Evolutionary conservation across 2,329 filamentous ascomycete species (phyloP).

Genomic region (Aschersonia sp.): DNA sequence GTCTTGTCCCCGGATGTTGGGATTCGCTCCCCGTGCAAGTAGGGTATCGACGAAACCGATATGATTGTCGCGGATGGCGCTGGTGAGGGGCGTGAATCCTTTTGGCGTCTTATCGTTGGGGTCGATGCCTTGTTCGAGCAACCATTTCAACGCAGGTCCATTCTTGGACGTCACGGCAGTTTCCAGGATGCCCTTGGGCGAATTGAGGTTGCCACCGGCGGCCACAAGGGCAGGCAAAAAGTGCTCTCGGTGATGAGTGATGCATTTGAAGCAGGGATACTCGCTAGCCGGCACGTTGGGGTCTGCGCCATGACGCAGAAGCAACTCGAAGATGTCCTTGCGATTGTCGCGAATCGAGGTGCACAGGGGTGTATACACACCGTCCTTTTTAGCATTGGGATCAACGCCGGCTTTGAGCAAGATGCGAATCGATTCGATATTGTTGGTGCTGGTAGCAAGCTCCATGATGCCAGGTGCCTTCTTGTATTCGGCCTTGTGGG

Average conservation of each 20-base stretch:
- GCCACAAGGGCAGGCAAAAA: slow-evolving; percentile 44
- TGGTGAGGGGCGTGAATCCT: slow-evolving; percentile 48
- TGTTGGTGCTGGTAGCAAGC: slow-evolving; percentile 48
- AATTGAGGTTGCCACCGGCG: slow-evolving; percentile 43
- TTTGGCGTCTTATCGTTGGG: slow-evolving; percentile 44
- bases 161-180: slow-evolving; percentile 49
- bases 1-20: slow-evolving; percentile 48
- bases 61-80: slow-evolving; percentile 47
- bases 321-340: slow-evolving; percentile 43
- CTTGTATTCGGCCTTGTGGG: slow-evolving; percentile 42
- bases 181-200: slow-evolving; percentile 51
- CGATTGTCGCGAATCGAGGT: slow-evolving; percentile 54
- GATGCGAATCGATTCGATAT: slow-evolving; percentile 43
- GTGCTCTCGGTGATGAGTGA: slow-evolving; percentile 49
- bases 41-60: slow-evolving; percentile 45
- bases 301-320: slow-evolving; percentile 42
- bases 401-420: slow-evolving; percentile 45
- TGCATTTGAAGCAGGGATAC: slow-evolving; percentile 54
- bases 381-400: slow-evolving; percentile 48
- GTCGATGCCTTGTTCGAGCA: slow-evolving; percentile 44
- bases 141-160: slow-evolving; percentile 42
- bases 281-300: slow-evolving; percentile 49
- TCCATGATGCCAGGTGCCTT: slow-evolving; percentile 51
- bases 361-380: slow-evolving; percentile 53
- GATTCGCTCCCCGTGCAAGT: slow-evolving; percentile 43